A percentile compares a stretch with the other conserved stretches of the same genome.
phyloP scores from a whole-genome alignment of 108 stramenopile genomes.

The Stephanodiscus minutulus region DNA sequence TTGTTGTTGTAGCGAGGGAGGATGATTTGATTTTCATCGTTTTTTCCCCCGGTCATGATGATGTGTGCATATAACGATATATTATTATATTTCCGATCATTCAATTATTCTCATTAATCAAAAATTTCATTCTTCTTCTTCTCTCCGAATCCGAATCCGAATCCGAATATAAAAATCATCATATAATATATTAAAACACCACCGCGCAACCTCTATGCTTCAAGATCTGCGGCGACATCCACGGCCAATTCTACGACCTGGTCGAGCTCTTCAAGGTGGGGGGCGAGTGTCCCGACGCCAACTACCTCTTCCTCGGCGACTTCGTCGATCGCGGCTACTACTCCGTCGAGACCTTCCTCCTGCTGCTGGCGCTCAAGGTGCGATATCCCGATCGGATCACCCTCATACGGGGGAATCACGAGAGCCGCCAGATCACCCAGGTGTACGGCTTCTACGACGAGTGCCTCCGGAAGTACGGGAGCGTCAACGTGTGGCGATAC shows the following conservation, averaged over 20 bases:
- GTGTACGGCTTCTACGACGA: constrained; percentile 99
- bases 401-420: constrained; percentile 97
- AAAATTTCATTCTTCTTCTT: no score
- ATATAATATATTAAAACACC: constrained; percentile 10
- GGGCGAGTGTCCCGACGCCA: constrained; percentile 96
- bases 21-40: background rate
- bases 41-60: background rate
- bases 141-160: no score
- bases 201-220: background rate
- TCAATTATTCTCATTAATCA: no score
- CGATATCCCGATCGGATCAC: constrained; percentile 98
- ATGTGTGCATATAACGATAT: no score
- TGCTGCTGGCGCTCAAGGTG: constrained; percentile 96
- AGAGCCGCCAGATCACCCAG: constrained; percentile 96
- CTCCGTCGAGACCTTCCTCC: constrained; percentile 96
- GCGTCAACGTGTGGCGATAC: constrained; percentile 98
- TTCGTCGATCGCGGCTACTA: constrained; percentile 99
- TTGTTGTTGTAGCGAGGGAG: constrained; percentile 1
- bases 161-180: no score
- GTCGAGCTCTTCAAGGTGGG: constrained; percentile 98
- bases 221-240: constrained; percentile 98
- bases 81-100: no score
- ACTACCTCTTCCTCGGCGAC: constrained; percentile 99
- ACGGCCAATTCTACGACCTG: constrained; percentile 99
- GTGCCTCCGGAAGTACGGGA: constrained; percentile 97